Conservation (phyloP, 2,329 filamentous ascomycete genomes). For the Neurospora sp. region DNA sequence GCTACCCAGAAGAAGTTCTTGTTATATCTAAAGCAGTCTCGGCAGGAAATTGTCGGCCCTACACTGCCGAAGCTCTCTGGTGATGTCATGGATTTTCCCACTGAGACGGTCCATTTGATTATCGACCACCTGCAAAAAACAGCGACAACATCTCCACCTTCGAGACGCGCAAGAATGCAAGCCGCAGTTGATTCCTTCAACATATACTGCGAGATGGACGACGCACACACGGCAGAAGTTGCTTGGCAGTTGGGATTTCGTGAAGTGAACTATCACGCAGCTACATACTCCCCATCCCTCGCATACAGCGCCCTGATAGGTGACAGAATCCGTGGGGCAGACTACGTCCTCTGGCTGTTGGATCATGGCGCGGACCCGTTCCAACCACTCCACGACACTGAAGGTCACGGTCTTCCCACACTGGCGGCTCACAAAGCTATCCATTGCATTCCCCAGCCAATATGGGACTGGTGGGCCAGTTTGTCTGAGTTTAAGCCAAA, state of each 20-base stretch:
- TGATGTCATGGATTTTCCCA: no score
- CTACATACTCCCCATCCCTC: background rate
- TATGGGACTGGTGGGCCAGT: no score
- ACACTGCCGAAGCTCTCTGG: background rate
- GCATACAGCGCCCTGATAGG: no score
- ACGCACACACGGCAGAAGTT: background rate
- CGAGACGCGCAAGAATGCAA: background rate
- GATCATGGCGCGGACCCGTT: background rate
- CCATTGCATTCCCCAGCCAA: background rate
- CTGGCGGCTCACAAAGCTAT: background rate
- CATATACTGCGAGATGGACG: background rate
- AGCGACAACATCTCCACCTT: background rate
- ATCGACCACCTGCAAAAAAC: background rate
- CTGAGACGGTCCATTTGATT: background rate
- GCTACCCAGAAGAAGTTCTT: background rate
- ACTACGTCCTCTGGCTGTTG: background rate
- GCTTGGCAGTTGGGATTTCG: background rate
- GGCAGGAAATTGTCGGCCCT: background rate
- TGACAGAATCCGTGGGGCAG: no score
- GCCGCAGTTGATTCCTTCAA: background rate
- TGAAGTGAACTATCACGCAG: background rate
- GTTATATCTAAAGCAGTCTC: background rate
- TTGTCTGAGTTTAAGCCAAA: no score
- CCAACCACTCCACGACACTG: background rate
- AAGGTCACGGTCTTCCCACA: fast-evolving